A percentile compares a stretch with the other conserved stretches of the same genome.
These are phyloP conservation scores for Ambrosiella cleistominuta DNA, from an alignment of 2,329 filamentous ascomycete species.

Conservation along the genomic window DNA sequence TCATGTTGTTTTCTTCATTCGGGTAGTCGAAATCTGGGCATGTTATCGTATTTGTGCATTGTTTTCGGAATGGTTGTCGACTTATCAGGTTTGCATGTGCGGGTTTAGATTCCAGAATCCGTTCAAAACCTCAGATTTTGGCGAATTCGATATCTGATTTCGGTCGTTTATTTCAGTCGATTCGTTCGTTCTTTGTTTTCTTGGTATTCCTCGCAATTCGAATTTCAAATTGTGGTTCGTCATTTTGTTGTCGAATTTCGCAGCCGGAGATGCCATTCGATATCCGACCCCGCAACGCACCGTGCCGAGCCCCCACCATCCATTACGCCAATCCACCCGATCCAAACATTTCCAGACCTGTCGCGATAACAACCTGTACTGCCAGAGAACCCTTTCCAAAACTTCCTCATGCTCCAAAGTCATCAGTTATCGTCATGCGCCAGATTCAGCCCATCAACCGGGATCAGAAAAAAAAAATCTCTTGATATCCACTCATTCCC, in stretches of 20 bases:
- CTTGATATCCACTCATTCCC: background rate
- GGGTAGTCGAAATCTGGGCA: no score
- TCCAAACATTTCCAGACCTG: background rate
- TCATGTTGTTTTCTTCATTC: no score
- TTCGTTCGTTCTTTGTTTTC: background rate
- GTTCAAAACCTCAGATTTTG: no score
- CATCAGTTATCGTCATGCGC: background rate
- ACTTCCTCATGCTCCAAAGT: background rate
- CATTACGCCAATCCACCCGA: background rate
- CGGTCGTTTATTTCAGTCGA: background rate
- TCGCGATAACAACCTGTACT: background rate
- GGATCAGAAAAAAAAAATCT: constrained; percentile 1
- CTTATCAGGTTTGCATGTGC: no score
- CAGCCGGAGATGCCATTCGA: background rate
- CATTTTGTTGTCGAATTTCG: background rate
- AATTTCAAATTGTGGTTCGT: background rate
- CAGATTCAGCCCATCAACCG: background rate
- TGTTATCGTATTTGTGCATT: no score
- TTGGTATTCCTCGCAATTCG: background rate
- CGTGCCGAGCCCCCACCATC: background rate
- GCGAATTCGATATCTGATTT: no score
- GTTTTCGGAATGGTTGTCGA: no score
- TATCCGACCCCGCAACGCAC: background rate
- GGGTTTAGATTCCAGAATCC: no score
- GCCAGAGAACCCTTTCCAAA: background rate